phyloP scores from a whole-genome alignment of 1,284 basidiomycete genomes.

The Austroboletus rostrupii region DNA sequence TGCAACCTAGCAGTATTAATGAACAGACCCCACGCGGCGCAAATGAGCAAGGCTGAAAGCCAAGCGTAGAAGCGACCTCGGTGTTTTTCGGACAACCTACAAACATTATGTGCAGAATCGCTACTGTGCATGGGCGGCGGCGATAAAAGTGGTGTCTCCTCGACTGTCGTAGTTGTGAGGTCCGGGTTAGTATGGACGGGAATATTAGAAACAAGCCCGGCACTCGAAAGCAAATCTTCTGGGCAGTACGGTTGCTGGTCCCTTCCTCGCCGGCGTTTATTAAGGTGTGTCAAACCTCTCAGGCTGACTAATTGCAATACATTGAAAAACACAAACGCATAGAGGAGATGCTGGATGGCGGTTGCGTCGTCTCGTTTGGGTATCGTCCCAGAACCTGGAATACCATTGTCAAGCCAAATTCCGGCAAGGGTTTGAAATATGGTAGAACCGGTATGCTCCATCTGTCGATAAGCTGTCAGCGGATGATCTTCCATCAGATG shows the following conservation, averaged over 20 bases:
- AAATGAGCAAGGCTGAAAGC: conserved; percentile 43
- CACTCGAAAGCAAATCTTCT: conserved; percentile 8
- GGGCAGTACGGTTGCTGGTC: conserved; percentile 13
- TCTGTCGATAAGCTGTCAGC: conserved; percentile 33
- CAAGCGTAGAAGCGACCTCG: conserved; percentile 51
- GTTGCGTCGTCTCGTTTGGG: conserved; percentile 17
- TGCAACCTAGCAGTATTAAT: conserved; percentile 57
- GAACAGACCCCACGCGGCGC: conserved; percentile 64
- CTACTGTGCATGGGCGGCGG: neutral
- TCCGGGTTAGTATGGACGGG: neutral
- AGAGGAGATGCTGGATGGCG: conserved; percentile 52
- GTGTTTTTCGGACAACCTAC: conserved; percentile 37
- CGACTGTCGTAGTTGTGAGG: conserved; percentile 1
- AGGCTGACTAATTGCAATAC: conserved; percentile 54
- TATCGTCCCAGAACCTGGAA: conserved; percentile 24
- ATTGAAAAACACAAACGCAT: conserved; percentile 58
- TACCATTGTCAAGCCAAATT: conserved; percentile 42
- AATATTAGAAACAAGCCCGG: neutral
- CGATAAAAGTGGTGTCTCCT: conserved; percentile 14
- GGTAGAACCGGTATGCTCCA: conserved; percentile 70
- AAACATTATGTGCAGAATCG: conserved; percentile 19
- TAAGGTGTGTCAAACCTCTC: conserved; percentile 44
- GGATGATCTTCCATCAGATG: neutral
- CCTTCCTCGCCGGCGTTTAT: conserved; percentile 33
- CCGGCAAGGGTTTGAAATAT: conserved; percentile 70